Percentiles rank a stretch among this genome's conserved stretches.
These are phyloP conservation scores for Kwoniella sp. DNA, from an alignment of 768 basidiomycete species.

Conservation along the genomic window DNA sequence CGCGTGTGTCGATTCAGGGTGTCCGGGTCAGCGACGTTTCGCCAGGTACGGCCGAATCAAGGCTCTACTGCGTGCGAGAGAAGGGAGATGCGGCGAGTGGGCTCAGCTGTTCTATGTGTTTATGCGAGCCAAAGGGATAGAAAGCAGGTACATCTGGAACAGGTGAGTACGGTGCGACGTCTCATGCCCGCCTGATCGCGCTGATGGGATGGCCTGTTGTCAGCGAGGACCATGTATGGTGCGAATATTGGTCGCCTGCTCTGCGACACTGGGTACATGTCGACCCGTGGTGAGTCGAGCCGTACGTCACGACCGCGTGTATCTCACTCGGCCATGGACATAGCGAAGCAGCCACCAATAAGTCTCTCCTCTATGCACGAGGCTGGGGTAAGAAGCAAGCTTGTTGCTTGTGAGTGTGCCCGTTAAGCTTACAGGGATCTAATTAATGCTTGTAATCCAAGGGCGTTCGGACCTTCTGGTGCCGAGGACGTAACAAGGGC, in stretches of 20 bases:
- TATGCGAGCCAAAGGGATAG: constrained; percentile 47
- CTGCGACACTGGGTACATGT: constrained; percentile 53
- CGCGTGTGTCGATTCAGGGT: constrained; percentile 34
- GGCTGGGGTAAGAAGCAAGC: constrained; percentile 54
- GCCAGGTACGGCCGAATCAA: constrained; percentile 47
- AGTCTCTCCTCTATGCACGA: constrained; percentile 51
- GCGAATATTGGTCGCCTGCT: constrained; percentile 46
- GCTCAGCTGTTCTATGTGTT: constrained; percentile 53
- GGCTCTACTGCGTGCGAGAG: constrained; percentile 46
- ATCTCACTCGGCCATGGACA: not conserved
- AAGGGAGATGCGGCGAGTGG: constrained; percentile 51
- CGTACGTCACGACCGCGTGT: not conserved
- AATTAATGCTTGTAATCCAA: constrained; percentile 3
- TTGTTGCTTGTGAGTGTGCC: constrained; percentile 46
- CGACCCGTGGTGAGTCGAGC: constrained; percentile 47
- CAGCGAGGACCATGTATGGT: constrained; percentile 54
- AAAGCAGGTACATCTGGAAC: constrained; percentile 50
- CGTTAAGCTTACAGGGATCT: constrained; percentile 6
- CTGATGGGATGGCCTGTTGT: not conserved
- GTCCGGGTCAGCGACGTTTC: constrained; percentile 44
- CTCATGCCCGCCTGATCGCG: not conserved
- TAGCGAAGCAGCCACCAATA: constrained; percentile 49
- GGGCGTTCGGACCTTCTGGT: constrained; percentile 36
- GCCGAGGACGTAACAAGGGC: constrained; percentile 42
- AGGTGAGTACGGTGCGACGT: constrained; percentile 24